Percentiles rank a stretch among this genome's conserved stretches.
These are phyloP conservation scores for Oryza australiensis DNA, from an alignment of 176 grass and related monocot genomes.

Conservation along the genomic window DNA sequence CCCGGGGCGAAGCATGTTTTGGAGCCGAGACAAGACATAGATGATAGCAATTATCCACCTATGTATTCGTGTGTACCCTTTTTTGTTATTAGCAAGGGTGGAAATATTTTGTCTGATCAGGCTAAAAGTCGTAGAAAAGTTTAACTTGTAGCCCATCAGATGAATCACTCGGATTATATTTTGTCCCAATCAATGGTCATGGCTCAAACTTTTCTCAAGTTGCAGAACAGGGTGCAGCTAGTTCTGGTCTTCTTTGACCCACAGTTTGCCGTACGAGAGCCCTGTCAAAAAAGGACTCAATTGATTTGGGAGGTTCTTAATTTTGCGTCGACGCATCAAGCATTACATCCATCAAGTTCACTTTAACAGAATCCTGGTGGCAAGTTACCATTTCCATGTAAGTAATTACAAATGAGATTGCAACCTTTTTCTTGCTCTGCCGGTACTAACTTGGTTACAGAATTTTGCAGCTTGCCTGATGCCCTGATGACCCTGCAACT, in stretches of 20 bases:
- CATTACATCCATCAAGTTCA: background rate
- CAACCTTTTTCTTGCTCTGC: background rate
- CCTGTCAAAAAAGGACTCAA: background rate
- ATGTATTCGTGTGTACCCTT: background rate
- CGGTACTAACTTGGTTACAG: background rate
- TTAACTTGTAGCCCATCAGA: background rate
- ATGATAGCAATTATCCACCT: background rate
- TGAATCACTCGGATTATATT: background rate
- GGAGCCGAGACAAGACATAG: background rate
- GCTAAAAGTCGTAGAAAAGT: background rate
- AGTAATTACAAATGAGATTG: background rate
- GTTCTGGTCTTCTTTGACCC: background rate
- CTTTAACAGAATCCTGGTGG: background rate
- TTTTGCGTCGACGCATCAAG: background rate
- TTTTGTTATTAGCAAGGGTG: background rate
- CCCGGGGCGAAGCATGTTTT: conserved; percentile 11
- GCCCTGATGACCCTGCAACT: background rate
- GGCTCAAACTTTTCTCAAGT: background rate
- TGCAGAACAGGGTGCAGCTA: background rate
- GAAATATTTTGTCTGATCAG: background rate
- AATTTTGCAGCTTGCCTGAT: background rate
- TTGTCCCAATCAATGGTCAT: background rate
- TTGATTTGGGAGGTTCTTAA: background rate
- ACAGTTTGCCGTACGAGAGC: background rate
- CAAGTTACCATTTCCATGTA: background rate